Evolutionary conservation across 305 asterid species (phyloP).

Genomic region (Fraxinus greggii): DNA sequence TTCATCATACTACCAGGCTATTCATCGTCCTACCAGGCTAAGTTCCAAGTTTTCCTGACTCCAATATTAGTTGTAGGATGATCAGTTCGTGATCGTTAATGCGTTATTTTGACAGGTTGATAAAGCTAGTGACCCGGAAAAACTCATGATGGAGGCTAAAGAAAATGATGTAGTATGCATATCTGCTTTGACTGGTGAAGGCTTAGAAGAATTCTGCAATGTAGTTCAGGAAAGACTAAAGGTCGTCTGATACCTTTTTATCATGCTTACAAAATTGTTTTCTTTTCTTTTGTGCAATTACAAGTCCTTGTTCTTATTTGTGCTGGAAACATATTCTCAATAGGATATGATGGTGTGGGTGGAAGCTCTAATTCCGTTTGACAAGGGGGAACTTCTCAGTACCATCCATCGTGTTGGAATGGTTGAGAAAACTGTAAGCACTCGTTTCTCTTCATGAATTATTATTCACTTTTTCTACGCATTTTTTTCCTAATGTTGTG

Average conservation of each 20-base stretch:
- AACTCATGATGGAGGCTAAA: conserved; percentile 60
- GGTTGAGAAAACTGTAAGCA: conserved; percentile 79
- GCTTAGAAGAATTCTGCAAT: conserved; percentile 76
- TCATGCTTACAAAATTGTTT: not conserved
- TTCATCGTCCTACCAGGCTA: conserved; percentile 7
- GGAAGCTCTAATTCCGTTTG: conserved; percentile 92
- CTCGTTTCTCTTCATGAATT: not conserved
- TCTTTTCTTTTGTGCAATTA: not conserved
- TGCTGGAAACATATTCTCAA: conserved; percentile 2
- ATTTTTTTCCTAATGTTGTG: not conserved
- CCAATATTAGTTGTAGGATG: not conserved
- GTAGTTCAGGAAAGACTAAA: conserved; percentile 81
- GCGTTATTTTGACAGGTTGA: conserved; percentile 60
- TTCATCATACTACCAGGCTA: conserved; percentile 9
- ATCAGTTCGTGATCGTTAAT: conserved; percentile 1
- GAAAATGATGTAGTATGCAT: conserved; percentile 61
- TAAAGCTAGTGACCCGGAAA: conserved; percentile 64
- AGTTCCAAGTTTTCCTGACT: not conserved
- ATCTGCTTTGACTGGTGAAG: conserved; percentile 94
- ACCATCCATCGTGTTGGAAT: conserved; percentile 88
- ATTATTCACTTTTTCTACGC: not conserved
- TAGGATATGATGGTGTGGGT: conserved; percentile 96
- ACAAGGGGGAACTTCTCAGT: conserved; percentile 85
- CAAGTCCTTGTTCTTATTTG: conserved; percentile 8
- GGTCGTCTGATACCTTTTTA: conserved; percentile 38